phyloP scores from a whole-genome alignment of 257 asterid genomes.

The Capsicum rhomboideum region DNA sequence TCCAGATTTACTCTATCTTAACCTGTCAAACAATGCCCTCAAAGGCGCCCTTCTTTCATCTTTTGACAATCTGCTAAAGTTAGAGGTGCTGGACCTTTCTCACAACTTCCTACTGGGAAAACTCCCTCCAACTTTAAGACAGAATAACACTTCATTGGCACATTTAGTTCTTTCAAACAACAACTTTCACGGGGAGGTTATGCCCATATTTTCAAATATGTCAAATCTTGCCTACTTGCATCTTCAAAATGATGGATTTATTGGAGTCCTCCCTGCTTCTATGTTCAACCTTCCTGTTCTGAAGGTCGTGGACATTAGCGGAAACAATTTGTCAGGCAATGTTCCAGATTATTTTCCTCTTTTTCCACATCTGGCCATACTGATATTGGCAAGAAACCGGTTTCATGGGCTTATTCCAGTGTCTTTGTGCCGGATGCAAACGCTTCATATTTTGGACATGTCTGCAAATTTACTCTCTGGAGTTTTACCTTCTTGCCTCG shows the following conservation, averaged over 20 bases:
- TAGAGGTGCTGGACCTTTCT: conserved; percentile 11
- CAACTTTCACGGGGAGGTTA: neutral
- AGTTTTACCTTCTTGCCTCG: conserved; percentile 1
- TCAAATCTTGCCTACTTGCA: conserved; percentile 6
- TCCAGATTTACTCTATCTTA: neutral
- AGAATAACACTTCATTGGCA: conserved; percentile 3
- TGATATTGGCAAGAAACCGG: neutral
- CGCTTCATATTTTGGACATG: conserved; percentile 3
- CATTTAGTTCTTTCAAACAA: conserved; percentile 8
- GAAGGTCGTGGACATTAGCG: conserved; percentile 4
- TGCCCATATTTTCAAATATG: conserved; percentile 6
- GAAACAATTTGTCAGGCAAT: neutral
- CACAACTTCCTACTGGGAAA: conserved; percentile 9
- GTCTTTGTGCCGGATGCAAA: conserved; percentile 5
- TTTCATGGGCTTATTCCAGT: conserved; percentile 11
- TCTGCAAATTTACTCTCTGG: conserved; percentile 2
- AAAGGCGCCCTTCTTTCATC: conserved; percentile 1
- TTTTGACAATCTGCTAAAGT: neutral
- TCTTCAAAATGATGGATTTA: conserved; percentile 10
- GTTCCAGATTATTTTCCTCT: conserved; percentile 5
- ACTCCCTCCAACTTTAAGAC: neutral
- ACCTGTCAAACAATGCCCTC: conserved; percentile 4
- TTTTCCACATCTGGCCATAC: conserved; percentile 1
- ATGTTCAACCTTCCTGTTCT: conserved; percentile 8
- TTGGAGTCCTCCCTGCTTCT: neutral